phyloP scores from a whole-genome alignment of 768 basidiomycete genomes.

The Kwoniella botswanensis region DNA sequence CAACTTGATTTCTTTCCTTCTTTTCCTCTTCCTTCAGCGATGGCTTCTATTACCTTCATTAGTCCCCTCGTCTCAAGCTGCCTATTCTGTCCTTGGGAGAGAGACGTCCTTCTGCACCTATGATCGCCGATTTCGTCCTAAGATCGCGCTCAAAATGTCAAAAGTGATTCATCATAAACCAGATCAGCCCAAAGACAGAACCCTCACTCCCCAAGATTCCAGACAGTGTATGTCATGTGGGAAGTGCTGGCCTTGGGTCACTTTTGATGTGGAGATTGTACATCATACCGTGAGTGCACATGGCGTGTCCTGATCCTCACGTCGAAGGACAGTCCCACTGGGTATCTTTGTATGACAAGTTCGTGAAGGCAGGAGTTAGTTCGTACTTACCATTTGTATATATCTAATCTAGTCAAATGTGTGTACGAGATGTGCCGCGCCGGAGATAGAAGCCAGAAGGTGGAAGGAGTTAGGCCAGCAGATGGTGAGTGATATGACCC shows the following conservation, averaged over 20 bases:
- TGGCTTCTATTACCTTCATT: no score
- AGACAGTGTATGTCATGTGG: slow-evolving; percentile 22
- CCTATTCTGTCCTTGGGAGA: no score
- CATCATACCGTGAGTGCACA: slow-evolving; percentile 15
- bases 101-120: no score
- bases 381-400: not conserved
- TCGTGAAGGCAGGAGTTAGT: no score
- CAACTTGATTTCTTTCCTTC: no score
- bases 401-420: slow-evolving; percentile 3
- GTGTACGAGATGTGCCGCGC: slow-evolving; percentile 14
- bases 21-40: no score
- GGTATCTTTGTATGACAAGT: no score
- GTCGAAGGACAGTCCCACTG: no score
- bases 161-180: not conserved
- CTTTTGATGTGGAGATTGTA: slow-evolving; percentile 1
- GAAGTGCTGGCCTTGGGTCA: slow-evolving; percentile 15
- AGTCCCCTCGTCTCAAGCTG: no score
- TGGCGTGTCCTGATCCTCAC: not conserved
- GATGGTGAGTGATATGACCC: slow-evolving; percentile 9
- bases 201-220: not conserved
- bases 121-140: no score
- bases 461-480: not conserved
- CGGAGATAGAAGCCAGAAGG: slow-evolving; percentile 5
- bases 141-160: not conserved
- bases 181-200: not conserved